Percentiles rank a stretch among this genome's conserved stretches.
phyloP scores from a whole-genome alignment of 306 rosid genomes.

The Malus domestica region DNA sequence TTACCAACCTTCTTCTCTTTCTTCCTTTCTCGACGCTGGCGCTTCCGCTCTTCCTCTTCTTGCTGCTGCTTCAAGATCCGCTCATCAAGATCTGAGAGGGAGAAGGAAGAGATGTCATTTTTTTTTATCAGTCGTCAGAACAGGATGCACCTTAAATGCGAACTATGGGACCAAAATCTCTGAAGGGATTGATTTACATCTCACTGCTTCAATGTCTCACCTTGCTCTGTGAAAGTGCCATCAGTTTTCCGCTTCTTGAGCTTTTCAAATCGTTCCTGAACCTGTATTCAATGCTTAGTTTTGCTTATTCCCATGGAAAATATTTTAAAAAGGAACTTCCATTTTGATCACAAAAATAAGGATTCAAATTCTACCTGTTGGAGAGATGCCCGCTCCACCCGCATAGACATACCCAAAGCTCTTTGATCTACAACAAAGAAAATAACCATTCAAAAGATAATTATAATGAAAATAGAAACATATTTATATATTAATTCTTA shows the following conservation, averaged over 20 bases:
- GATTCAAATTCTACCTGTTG: constrained; percentile 47
- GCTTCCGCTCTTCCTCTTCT: constrained; percentile 94
- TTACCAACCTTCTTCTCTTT: constrained; percentile 77
- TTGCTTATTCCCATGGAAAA: neutral
- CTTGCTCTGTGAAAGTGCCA: constrained; percentile 87
- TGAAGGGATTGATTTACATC: neutral
- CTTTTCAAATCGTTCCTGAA: constrained; percentile 78
- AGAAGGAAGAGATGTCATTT: neutral
- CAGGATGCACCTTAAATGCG: neutral
- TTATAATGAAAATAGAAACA: neutral
- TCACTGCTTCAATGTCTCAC: constrained; percentile 29
- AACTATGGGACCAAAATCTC: neutral
- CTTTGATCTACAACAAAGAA: constrained; percentile 62
- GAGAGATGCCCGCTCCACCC: constrained; percentile 90
- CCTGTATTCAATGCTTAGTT: constrained; percentile 36
- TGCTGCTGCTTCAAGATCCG: constrained; percentile 88
- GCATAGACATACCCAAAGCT: constrained; percentile 99
- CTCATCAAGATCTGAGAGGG: constrained; percentile 71
- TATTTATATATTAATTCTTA: neutral
- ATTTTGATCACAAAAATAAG: neutral
- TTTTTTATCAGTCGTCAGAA: neutral
- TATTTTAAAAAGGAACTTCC: neutral
- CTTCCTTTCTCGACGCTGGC: constrained; percentile 84
- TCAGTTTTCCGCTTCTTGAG: constrained; percentile 80
- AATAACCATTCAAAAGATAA: constrained; percentile 9